Conservation (phyloP, 2,329 filamentous ascomycete genomes). For the Penicillium sp. region DNA sequence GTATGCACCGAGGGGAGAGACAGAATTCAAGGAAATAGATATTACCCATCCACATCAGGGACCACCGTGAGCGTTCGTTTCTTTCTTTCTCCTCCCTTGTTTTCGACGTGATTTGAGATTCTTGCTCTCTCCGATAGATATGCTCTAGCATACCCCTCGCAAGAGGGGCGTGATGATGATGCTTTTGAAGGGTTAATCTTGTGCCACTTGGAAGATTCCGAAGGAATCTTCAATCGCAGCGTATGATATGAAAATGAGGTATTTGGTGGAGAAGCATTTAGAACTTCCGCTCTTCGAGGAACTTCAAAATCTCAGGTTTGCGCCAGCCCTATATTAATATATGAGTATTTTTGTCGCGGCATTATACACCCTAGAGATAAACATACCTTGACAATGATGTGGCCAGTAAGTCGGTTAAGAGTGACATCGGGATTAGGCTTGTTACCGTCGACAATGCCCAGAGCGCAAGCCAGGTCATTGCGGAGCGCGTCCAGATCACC, state of each 20-base stretch:
- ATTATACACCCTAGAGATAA: not conserved
- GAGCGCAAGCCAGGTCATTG: slow-evolving; percentile 59
- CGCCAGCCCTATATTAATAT: slow-evolving; percentile 46
- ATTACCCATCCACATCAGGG: slow-evolving; percentile 12
- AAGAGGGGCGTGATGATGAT: slow-evolving; percentile 10
- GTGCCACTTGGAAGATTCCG: not conserved
- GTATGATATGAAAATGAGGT: not conserved
- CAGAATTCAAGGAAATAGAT: slow-evolving; percentile 13
- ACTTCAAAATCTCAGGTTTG: slow-evolving; percentile 50
- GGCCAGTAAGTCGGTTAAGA: slow-evolving; percentile 63
- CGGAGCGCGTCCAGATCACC: slow-evolving; percentile 67
- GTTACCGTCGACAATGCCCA: slow-evolving; percentile 55
- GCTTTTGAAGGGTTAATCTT: slow-evolving; percentile 13
- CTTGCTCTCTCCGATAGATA: slow-evolving; percentile 13
- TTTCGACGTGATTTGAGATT: slow-evolving; percentile 18
- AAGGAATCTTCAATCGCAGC: slow-evolving; percentile 4
- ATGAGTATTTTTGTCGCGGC: slow-evolving; percentile 12
- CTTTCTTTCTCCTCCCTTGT: slow-evolving; percentile 13
- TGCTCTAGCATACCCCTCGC: slow-evolving; percentile 9
- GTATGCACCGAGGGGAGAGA: slow-evolving; percentile 21
- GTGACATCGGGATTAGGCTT: slow-evolving; percentile 44
- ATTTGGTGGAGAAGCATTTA: slow-evolving; percentile 24
- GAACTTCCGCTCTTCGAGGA: slow-evolving; percentile 49
- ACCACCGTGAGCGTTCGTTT: slow-evolving; percentile 7
- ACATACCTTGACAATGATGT: slow-evolving; percentile 71